Base-by-base conservation (phyloP, 208 protist species). In the Acanthamoeba divionensis region DNA sequence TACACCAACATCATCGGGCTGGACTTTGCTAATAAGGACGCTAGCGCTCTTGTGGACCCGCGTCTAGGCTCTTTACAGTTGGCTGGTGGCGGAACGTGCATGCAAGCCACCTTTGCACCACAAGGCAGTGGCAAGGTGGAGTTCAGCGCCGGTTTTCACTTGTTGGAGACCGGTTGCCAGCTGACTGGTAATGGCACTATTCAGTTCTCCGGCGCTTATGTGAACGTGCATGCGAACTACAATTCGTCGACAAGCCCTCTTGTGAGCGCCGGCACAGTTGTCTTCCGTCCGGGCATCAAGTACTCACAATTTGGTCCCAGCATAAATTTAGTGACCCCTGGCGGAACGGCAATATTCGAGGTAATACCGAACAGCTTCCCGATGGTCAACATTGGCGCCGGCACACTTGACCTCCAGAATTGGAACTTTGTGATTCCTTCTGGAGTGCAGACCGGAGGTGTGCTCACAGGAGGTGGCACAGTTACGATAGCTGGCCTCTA, bases 261-360 rank as follows among this genome's bases (percentile, higher is more conserved):
- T 31, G 75, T 85, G 52, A 54, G 65, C 50, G 75, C 52, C 50
- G 75, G 75, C 75, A 54, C 65, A n/a, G 75, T 24, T 55, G 65
- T 66, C 75, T 85, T 85, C 75, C 45, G 75, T 8, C 26, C 0
- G 7, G 75, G 52, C 47, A 21, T 85, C 75, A 6, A 1, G 24
- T 85, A 13, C 50, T n/a, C n/a, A n/a, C 26, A 48, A 5, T 85
- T 85, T 36, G 75, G 75, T 5, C 75, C 75, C 48, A 45, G 36
- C 26, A n/a, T n/a, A n/a, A n/a, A n/a, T n/a, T n/a, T 85, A 18
- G 52, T 31, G 33, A 54, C 65, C 33, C 65, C 75, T 21, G 75
- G 24, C 75, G 75, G 75, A 31, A 13, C 4, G 48, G 75, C 75
- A 47, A 85, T 47, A 47, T 85, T 85, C 48, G 75, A 85, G 75